Evolutionary conservation across 495 filamentous ascomycete genomes (phyloP), one percentile per base, ranked within the genome.

Genomic region (Aspergillus kassunensis): DNA sequence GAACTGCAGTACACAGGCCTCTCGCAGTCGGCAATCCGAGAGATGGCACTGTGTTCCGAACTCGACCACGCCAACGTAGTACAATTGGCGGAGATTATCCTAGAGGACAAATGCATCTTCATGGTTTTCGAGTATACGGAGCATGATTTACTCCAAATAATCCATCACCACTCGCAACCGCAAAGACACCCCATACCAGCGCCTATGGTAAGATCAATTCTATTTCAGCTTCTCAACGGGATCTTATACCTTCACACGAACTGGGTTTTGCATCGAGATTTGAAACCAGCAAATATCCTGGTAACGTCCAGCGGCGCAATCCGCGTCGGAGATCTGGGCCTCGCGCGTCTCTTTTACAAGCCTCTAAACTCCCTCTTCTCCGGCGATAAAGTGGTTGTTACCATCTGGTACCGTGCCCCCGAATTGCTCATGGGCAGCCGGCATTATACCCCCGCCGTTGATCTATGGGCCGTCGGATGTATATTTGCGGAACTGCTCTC

Each of bases 51-150:
- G 5, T 99, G 93, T 64, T 91, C 90, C 51, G 95, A 97, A 61
- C 80, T 97, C 10, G 82, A 80, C 18, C 91, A 99, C 67, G 74
- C 80, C 45, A 96, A 97, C 63, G 86, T 99, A 37, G 92, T 99
- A 61, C 81, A 86, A 52, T 79, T 96, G 24, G 82, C 92, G 57
- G 93, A 99, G 68, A 99, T 97, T 60, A 97, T 97, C 62, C 76
- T 99, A 12, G 91, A 99, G 70, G 90, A 95, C 69, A 97, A 97
- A 72, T 97, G 91, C 74, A 99, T 99, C 62, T 97, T 91, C 70
- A 99, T 99, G 89, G 91, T 99, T 16, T 99, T 99, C 62, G 93
- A 97, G 69, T 99, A 96, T 64, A 92, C 91, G 57, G 93, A 99
- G 69, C 93, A 88, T 69, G 93, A 99, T 65, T 76, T 99, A 35